Conservation (phyloP, 1,139 yeast species). For the Protomyces inouyei region DNA sequence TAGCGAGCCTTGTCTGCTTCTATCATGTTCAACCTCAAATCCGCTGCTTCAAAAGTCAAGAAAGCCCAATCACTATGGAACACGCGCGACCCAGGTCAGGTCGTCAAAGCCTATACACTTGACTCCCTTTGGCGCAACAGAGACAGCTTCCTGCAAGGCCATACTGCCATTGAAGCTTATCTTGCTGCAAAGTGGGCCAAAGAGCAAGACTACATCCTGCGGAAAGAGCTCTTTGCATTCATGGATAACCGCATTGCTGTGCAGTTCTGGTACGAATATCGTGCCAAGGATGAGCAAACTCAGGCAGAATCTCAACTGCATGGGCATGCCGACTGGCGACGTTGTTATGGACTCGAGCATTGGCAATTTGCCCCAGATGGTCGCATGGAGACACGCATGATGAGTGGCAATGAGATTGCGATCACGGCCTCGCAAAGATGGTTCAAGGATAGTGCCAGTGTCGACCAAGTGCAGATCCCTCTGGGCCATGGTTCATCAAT, state of each 20-base stretch:
- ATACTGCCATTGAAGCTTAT: slow-evolving; percentile 29
- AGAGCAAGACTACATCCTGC: slow-evolving; percentile 30
- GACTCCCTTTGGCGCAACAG: slow-evolving; percentile 33
- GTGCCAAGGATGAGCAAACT: slow-evolving; percentile 3
- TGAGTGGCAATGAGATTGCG: slow-evolving; percentile 32
- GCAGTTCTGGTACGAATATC: slow-evolving; percentile 33
- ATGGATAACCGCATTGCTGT: slow-evolving; percentile 32
- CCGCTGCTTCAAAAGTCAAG: slow-evolving; percentile 31
- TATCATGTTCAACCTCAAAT: slow-evolving; percentile 25
- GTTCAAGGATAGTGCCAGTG: slow-evolving; percentile 29
- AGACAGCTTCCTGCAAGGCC: slow-evolving; percentile 29
- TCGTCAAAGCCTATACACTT: slow-evolving; percentile 29
- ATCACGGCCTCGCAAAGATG: slow-evolving; percentile 29
- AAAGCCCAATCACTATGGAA: slow-evolving; percentile 33
- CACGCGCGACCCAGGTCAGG: slow-evolving; percentile 20
- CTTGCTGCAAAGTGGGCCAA: slow-evolving; percentile 30
- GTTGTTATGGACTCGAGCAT: slow-evolving; percentile 33
- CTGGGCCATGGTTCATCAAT: slow-evolving; percentile 2
- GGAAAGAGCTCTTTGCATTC: slow-evolving; percentile 32
- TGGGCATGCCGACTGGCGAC: slow-evolving; percentile 27
- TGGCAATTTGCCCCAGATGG: slow-evolving; percentile 33
- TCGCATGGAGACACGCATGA: slow-evolving; percentile 31
- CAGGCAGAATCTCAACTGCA: neutral
- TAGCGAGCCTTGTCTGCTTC: neutral
- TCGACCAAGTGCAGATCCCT: slow-evolving; percentile 22